Conservation (phyloP, 805 yeast species). For the Pichia pseudocactophila region DNA sequence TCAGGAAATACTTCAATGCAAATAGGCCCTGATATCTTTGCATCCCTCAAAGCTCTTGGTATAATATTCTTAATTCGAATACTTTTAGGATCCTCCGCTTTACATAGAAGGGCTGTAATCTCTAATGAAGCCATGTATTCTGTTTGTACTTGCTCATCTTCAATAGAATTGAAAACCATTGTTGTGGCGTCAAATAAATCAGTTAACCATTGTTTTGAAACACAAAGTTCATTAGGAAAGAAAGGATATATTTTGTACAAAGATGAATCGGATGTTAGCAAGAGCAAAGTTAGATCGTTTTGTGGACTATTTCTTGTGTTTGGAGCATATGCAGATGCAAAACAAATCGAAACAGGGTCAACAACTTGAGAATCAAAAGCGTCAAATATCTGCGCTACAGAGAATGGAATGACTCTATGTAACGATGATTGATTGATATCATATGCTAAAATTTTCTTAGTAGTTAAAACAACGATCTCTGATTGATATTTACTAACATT, state of each 20-base stretch:
- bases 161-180: conserved; percentile 17
- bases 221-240: conserved; percentile 38
- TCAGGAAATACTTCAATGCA: conserved; percentile 47
- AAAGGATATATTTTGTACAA: conserved; percentile 58
- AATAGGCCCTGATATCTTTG: conserved; percentile 40
- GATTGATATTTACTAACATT: conserved; percentile 35
- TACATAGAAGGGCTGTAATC: conserved; percentile 17
- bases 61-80: conserved; percentile 8
- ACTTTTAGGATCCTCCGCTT: conserved; percentile 8
- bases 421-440: conserved; percentile 24
- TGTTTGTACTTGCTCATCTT: conserved; percentile 12
- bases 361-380: conserved; percentile 11
- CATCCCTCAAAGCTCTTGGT: conserved; percentile 15
- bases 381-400: conserved; percentile 19
- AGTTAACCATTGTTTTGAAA: conserved; percentile 26
- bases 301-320: conserved; percentile 6
- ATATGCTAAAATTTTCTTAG: conserved; percentile 26
- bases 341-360: conserved; percentile 34
- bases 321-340: conserved; percentile 31
- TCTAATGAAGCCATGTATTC: conserved; percentile 17
- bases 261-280: conserved; percentile 49
- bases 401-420: conserved; percentile 11
- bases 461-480: conserved; percentile 35
- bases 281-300: conserved; percentile 39
- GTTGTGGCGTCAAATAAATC: conserved; percentile 20